Evolutionary conservation across 768 basidiomycete genomes (phyloP).

Genomic region (Suillus fuscotomentosus): DNA sequence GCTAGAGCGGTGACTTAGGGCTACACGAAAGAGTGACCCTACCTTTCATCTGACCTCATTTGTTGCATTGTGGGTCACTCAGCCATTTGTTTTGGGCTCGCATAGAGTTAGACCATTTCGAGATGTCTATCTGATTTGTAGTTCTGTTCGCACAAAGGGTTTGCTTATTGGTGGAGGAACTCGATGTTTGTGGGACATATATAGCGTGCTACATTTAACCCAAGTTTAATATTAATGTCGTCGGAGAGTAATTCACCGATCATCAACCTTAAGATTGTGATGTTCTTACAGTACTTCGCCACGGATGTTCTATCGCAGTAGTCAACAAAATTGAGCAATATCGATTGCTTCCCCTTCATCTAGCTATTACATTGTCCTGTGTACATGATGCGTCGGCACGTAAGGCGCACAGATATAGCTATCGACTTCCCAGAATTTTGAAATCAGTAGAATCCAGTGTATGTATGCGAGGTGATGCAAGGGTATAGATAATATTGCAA

Average conservation of each 20-base stretch:
- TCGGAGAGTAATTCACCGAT: background rate
- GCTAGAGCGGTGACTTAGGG: background rate
- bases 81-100: background rate
- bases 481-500: slow-evolving; percentile 21
- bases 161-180: background rate
- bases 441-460: background rate
- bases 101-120: background rate
- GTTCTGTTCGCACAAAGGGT: background rate
- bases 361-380: background rate
- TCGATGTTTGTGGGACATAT: background rate
- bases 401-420: background rate
- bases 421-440: background rate
- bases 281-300: background rate
- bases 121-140: background rate
- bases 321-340: background rate
- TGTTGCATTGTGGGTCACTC: background rate
- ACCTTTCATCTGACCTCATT: background rate
- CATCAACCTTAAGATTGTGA: background rate
- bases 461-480: slow-evolving; percentile 7
- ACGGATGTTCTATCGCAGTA: background rate
- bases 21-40: background rate
- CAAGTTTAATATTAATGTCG: background rate
- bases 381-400: background rate
- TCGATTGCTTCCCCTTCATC: background rate
- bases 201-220: background rate